phyloP scores from a whole-genome alignment of 2,329 filamentous ascomycete genomes.

The Penicillium expansum region DNA sequence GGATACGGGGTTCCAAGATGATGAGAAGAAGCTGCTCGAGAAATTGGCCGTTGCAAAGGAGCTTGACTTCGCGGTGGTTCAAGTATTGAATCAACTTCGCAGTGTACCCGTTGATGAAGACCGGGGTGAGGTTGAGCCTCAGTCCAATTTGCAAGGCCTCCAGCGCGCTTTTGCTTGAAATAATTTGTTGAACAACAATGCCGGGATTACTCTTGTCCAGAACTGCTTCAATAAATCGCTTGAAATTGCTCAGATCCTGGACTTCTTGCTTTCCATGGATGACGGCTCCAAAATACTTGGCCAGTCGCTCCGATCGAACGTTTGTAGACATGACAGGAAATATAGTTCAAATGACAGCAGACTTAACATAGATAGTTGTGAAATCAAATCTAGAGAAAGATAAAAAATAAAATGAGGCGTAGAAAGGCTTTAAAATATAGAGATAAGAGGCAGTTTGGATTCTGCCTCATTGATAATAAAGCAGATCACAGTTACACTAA shows the following conservation, averaged over 20 bases:
- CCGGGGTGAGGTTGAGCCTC: slow-evolving; percentile 43
- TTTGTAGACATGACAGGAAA: slow-evolving; percentile 14
- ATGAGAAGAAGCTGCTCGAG: slow-evolving; percentile 48
- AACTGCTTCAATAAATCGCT: slow-evolving; percentile 51
- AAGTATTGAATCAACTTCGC: slow-evolving; percentile 43
- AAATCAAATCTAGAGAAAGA: not conserved
- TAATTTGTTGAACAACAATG: slow-evolving; percentile 43
- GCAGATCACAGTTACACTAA: not conserved
- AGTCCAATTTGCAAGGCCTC: slow-evolving; percentile 42
- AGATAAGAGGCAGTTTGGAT: not conserved
- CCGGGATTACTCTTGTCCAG: slow-evolving; percentile 42
- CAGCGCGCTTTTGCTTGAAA: slow-evolving; percentile 36
- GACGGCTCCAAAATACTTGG: slow-evolving; percentile 42
- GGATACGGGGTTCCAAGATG: slow-evolving; percentile 52
- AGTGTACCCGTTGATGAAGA: slow-evolving; percentile 46
- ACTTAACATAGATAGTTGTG: not conserved
- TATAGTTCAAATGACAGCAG: not conserved
- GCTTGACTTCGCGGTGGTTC: slow-evolving; percentile 46
- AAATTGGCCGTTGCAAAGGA: slow-evolving; percentile 51
- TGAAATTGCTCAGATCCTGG: slow-evolving; percentile 39
- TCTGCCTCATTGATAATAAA: not conserved
- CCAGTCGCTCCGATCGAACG: slow-evolving; percentile 28
- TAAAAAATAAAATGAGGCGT: not conserved
- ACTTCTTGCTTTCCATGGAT: slow-evolving; percentile 42
- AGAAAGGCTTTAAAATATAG: not conserved